Evolutionary conservation across 169 alveolate species (phyloP).

Genomic region (Babesia bovis): DNA sequence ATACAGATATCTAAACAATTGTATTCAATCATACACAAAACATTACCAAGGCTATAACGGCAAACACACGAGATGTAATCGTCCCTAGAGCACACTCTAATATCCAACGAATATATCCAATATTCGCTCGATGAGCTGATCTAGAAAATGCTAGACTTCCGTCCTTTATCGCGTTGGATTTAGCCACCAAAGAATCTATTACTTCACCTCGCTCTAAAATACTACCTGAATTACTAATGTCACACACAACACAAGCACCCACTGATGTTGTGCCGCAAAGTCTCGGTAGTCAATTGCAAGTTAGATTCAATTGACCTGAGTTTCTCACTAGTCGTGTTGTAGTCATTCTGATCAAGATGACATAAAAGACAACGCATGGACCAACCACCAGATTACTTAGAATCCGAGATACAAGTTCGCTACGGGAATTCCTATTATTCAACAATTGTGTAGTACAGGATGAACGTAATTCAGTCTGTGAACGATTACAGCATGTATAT

Average conservation of each 20-base stretch:
- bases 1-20: conserved; percentile 15
- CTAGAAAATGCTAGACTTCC: conserved; percentile 30
- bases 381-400: conserved; percentile 56
- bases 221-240: conserved; percentile 13
- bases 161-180: conserved; percentile 42
- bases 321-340: conserved; percentile 55
- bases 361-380: not conserved
- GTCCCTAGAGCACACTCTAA: not conserved
- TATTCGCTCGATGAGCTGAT: conserved; percentile 39
- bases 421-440: conserved; percentile 33
- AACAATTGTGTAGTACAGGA: conserved; percentile 25
- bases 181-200: conserved; percentile 53
- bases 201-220: conserved; percentile 65
- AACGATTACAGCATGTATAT: not conserved
- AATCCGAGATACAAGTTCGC: conserved; percentile 41
- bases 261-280: conserved; percentile 56
- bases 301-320: conserved; percentile 45
- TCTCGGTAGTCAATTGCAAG: conserved; percentile 47
- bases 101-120: not conserved
- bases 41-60: conserved; percentile 13
- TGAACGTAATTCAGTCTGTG: conserved; percentile 43
- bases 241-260: not conserved
- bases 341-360: conserved; percentile 31
- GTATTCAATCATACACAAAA: not conserved
- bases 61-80: conserved; percentile 1